Conservation (phyloP, 352 stramenopile genomes). For the Globisporangium irregulare region DNA sequence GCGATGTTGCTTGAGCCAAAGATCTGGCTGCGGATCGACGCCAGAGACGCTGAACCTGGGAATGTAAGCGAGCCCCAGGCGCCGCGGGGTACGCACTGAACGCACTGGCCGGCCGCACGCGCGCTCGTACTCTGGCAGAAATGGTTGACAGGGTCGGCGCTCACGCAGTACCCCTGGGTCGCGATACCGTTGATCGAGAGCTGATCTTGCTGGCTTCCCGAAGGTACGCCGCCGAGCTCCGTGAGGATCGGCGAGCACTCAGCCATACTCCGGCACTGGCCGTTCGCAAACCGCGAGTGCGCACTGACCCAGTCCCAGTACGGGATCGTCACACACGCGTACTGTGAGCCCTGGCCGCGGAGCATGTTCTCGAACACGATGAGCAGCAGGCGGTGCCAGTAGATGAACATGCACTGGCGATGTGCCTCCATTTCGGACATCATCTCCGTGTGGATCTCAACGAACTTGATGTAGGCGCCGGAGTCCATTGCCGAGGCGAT, state of each 20-base stretch:
- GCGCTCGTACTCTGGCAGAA: conserved; percentile 46
- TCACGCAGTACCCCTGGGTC: conserved; percentile 36
- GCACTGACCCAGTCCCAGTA: conserved; percentile 45
- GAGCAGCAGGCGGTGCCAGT: conserved; percentile 50
- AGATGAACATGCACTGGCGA: conserved; percentile 43
- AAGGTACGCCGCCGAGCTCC: conserved; percentile 32
- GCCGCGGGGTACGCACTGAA: conserved; percentile 35
- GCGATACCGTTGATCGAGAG: conserved; percentile 30
- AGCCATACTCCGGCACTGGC: neutral
- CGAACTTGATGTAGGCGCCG: conserved; percentile 22
- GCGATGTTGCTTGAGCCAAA: conserved; percentile 40
- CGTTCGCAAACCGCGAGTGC: neutral
- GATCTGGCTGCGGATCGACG: conserved; percentile 41
- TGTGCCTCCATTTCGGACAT: conserved; percentile 25
- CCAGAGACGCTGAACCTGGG: conserved; percentile 32
- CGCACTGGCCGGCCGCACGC: conserved; percentile 26
- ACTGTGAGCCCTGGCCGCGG: conserved; percentile 30
- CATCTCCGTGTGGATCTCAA: conserved; percentile 7
- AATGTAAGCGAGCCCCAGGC: conserved; percentile 23
- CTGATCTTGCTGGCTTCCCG: conserved; percentile 1
- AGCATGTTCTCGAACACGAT: conserved; percentile 59
- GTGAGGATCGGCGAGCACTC: conserved; percentile 27
- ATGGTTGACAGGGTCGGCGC: conserved; percentile 25
- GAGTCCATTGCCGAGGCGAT: conserved; percentile 27
- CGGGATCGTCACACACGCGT: conserved; percentile 29